These are phyloP conservation scores for Solanum phureja DNA, from an alignment of 257 asterid species.

Conservation along the genomic window DNA sequence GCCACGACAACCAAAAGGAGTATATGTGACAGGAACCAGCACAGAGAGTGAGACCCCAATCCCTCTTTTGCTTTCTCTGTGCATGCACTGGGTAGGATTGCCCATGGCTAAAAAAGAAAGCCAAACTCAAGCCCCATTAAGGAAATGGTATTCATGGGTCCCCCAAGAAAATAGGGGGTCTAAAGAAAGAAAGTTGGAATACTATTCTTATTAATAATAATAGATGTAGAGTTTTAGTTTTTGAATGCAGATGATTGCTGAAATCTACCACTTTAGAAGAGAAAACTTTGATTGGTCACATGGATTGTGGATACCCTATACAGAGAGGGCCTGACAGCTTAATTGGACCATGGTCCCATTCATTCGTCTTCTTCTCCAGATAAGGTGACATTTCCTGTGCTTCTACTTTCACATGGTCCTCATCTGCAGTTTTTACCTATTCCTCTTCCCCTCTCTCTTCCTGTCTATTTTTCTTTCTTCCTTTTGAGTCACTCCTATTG, in stretches of 20 bases:
- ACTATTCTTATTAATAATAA: not conserved
- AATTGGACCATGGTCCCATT: constrained; percentile 26
- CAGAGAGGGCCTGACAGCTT: constrained; percentile 27
- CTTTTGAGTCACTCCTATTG: not conserved
- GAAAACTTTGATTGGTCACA: constrained; percentile 16
- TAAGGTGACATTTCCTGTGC: constrained; percentile 25
- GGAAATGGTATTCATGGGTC: not conserved
- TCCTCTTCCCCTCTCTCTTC: not conserved
- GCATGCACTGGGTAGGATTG: constrained; percentile 9
- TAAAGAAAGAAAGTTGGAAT: not conserved
- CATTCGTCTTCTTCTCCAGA: constrained; percentile 24
- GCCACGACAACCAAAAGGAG: not conserved
- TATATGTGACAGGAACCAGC: not conserved
- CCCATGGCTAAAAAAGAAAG: not conserved
- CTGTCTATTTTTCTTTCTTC: not conserved
- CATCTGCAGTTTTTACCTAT: not conserved
- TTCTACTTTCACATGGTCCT: constrained; percentile 1
- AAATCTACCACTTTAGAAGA: constrained; percentile 6
- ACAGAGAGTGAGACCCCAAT: not conserved
- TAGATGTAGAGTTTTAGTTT: not conserved
- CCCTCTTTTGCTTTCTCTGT: constrained; percentile 5
- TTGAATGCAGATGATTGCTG: constrained; percentile 10
- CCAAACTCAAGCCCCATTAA: not conserved
- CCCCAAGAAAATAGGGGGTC: not conserved
- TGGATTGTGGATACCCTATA: constrained; percentile 21